A percentile compares a stretch with the other conserved stretches of the same genome.
These are phyloP conservation scores for Pythium coloratum DNA, from an alignment of 352 stramenopile species.

Conservation along the genomic window DNA sequence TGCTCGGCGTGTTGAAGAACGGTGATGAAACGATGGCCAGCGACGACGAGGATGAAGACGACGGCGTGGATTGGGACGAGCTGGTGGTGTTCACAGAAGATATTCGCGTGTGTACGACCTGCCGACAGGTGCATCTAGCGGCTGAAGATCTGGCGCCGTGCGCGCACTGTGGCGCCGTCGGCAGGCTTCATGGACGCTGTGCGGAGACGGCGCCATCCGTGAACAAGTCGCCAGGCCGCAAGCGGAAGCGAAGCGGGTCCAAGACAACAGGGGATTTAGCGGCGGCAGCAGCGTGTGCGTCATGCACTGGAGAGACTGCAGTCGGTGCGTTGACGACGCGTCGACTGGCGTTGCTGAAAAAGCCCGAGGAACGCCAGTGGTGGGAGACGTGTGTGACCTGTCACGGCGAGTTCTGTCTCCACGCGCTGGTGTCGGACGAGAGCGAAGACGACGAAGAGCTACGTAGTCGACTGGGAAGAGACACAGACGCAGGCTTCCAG, in stretches of 20 bases:
- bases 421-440: constrained; percentile 17
- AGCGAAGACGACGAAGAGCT: constrained; percentile 15
- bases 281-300: neutral
- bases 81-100: constrained; percentile 42
- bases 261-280: neutral
- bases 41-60: constrained; percentile 9
- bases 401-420: constrained; percentile 22
- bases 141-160: constrained; percentile 34
- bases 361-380: constrained; percentile 12
- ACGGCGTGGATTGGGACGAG: constrained; percentile 4
- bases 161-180: constrained; percentile 29
- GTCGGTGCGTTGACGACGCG: constrained; percentile 33
- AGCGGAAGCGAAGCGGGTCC: constrained; percentile 22
- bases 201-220: neutral
- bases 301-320: constrained; percentile 8
- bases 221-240: constrained; percentile 11
- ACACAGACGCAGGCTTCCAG: constrained; percentile 12
- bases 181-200: constrained; percentile 42
- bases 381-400: constrained; percentile 26
- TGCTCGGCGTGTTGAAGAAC: constrained; percentile 15
- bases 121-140: constrained; percentile 54
- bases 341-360: constrained; percentile 43
- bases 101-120: constrained; percentile 57
- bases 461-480: constrained; percentile 6
- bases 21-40: constrained; percentile 3